Conservation (phyloP, 805 yeast species). For the Kodamaea kakaduensis region DNA sequence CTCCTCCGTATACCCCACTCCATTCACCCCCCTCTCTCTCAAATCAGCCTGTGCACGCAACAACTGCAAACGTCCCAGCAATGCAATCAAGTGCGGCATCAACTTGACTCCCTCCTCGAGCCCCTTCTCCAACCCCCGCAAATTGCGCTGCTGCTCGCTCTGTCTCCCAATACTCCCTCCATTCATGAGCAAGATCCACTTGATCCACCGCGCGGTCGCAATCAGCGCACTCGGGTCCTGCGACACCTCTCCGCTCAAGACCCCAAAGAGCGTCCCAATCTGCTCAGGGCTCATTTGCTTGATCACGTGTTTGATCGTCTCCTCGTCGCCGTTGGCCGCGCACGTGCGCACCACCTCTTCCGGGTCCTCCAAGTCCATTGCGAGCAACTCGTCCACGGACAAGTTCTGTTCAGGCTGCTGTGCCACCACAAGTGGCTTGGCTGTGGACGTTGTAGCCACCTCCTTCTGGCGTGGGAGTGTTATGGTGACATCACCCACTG, state of each 20-base stretch:
- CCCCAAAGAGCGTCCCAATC: conserved; percentile 23
- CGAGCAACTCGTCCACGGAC: conserved; percentile 19
- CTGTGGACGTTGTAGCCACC: not conserved
- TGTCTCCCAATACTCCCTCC: conserved; percentile 59
- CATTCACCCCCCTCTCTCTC: conserved; percentile 34
- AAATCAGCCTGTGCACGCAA: conserved; percentile 71
- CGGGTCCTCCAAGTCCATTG: conserved; percentile 14
- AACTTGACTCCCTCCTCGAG: conserved; percentile 52
- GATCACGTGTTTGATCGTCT: conserved; percentile 27
- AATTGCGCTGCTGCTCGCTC: conserved; percentile 48
- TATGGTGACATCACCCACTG: conserved; percentile 12
- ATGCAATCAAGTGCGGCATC: conserved; percentile 65
- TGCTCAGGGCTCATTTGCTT: conserved; percentile 30
- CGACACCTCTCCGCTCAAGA: conserved; percentile 27
- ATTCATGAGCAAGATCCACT: conserved; percentile 70
- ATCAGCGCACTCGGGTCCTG: conserved; percentile 24
- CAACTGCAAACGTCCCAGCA: conserved; percentile 83
- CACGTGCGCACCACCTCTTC: conserved; percentile 24
- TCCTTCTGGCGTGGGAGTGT: not conserved
- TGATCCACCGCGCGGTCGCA: conserved; percentile 60
- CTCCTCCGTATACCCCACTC: conserved; percentile 20
- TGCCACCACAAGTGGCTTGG: conserved; percentile 6
- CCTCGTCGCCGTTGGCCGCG: conserved; percentile 26
- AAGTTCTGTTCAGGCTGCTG: conserved; percentile 23
- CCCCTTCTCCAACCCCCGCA: conserved; percentile 55